phyloP scores from a whole-genome alignment of 805 yeast genomes.

The Starmerella floricola region DNA sequence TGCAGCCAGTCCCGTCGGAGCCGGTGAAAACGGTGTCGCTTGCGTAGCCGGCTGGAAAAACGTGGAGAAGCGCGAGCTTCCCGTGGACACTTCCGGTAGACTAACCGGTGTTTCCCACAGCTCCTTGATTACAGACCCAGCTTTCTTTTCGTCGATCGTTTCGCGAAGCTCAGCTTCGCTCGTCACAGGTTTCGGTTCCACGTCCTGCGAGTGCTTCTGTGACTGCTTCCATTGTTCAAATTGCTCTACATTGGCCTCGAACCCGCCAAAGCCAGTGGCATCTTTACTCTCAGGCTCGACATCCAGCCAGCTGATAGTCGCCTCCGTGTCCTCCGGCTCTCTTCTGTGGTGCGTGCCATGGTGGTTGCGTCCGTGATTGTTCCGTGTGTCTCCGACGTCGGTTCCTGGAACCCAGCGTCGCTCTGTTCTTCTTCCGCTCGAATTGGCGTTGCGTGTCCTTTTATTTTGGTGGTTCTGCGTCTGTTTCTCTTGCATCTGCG shows the following conservation, averaged over 20 bases:
- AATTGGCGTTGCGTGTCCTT: neutral
- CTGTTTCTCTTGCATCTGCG: constrained; percentile 2
- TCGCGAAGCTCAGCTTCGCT: neutral
- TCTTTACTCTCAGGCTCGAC: constrained; percentile 6
- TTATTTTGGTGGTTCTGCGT: neutral
- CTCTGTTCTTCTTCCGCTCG: neutral
- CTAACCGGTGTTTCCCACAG: constrained; percentile 1
- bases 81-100: constrained; percentile 1
- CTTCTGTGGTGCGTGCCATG: neutral
- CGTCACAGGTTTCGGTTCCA: neutral
- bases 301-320: constrained; percentile 18
- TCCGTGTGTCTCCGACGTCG: constrained; percentile 6
- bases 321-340: constrained; percentile 7
- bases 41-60: constrained; percentile 17
- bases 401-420: constrained; percentile 7
- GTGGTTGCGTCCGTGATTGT: constrained; percentile 1
- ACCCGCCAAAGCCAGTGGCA: constrained; percentile 11
- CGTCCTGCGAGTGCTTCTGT: constrained; percentile 6
- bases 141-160: too few relatives aligned
- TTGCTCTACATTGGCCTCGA: constrained; percentile 18
- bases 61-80: constrained; percentile 19
- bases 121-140: neutral
- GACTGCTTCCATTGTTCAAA: constrained; percentile 24
- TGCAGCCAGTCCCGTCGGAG: neutral
- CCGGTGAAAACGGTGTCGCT: too few relatives aligned